A percentile compares a stretch with the other conserved stretches of the same genome.
These are phyloP conservation scores for Xanthoconium purpureum DNA, from an alignment of 768 basidiomycete genomes.

Conservation along the genomic window DNA sequence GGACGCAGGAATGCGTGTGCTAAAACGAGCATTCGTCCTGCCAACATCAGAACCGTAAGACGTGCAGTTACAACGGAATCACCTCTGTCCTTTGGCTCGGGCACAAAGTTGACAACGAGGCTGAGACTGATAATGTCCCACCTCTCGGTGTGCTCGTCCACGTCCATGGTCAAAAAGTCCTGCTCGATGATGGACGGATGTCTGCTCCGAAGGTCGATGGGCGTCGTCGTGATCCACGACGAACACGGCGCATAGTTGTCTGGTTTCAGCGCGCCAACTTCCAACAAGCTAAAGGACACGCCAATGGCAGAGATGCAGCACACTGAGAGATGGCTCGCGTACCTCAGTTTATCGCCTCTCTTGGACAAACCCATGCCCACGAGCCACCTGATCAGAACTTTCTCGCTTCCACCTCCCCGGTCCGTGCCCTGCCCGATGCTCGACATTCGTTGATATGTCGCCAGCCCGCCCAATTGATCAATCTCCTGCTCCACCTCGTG, in stretches of 20 bases:
- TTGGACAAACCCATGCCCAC: slow-evolving; percentile 43
- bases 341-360: slow-evolving; percentile 36
- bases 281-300: slow-evolving; percentile 57
- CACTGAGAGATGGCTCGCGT: slow-evolving; percentile 5
- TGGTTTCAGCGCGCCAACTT: slow-evolving; percentile 84
- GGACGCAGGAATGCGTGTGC: slow-evolving; percentile 54
- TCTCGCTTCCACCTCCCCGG: slow-evolving; percentile 87
- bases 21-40: slow-evolving; percentile 70
- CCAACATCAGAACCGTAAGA: background rate
- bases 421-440: slow-evolving; percentile 74
- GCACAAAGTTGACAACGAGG: slow-evolving; percentile 87
- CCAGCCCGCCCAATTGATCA: slow-evolving; percentile 69
- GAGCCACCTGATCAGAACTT: slow-evolving; percentile 74
- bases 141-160: slow-evolving; percentile 42
- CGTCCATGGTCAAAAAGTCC: slow-evolving; percentile 73
- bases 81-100: slow-evolving; percentile 75
- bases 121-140: slow-evolving; percentile 87
- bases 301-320: background rate
- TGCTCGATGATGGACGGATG: slow-evolving; percentile 83
- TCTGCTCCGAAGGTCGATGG: slow-evolving; percentile 82
- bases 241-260: slow-evolving; percentile 70
- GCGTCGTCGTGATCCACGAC: slow-evolving; percentile 68
- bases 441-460: slow-evolving; percentile 81
- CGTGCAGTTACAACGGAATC: background rate
- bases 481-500: slow-evolving; percentile 60